Evolutionary conservation across 2,329 filamentous ascomycete genomes (phyloP).

Genomic region (Pseudogymnoascus sp.): DNA sequence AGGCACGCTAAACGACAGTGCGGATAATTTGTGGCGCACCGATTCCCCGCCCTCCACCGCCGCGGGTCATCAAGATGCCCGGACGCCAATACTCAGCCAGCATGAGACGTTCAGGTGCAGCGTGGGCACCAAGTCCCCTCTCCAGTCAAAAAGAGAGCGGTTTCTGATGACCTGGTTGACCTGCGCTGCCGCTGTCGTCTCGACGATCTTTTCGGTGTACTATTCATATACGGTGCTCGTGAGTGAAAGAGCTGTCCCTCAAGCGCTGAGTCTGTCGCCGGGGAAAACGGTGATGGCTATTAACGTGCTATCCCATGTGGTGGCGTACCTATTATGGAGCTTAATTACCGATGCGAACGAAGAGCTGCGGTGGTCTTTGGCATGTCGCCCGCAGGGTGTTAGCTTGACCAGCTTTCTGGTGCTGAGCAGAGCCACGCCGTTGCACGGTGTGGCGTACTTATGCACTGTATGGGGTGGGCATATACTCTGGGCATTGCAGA

Average conservation of each 20-base stretch:
- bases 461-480: not conserved
- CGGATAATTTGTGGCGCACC: not conserved
- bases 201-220: not conserved
- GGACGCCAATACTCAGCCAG: not conserved
- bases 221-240: conserved; percentile 7
- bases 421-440: conserved; percentile 3
- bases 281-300: conserved; percentile 4
- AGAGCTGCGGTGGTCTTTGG: conserved; percentile 6
- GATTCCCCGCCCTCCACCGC: not conserved
- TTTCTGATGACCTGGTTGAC: not conserved
- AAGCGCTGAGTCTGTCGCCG: not conserved
- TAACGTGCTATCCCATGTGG: conserved; percentile 6
- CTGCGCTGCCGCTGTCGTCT: not conserved
- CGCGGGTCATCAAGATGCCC: conserved; percentile 5
- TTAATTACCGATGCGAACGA: conserved; percentile 4
- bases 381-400: conserved; percentile 4
- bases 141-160: not conserved
- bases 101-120: conserved; percentile 1
- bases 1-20: not conserved
- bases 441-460: conserved; percentile 8
- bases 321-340: not conserved
- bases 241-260: not conserved
- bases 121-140: conserved; percentile 1
- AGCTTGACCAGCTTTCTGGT: conserved; percentile 2
- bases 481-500: conserved; percentile 1